Conservation (phyloP, 2,329 filamentous ascomycete genomes). For the Cyphellophora attinorum region DNA sequence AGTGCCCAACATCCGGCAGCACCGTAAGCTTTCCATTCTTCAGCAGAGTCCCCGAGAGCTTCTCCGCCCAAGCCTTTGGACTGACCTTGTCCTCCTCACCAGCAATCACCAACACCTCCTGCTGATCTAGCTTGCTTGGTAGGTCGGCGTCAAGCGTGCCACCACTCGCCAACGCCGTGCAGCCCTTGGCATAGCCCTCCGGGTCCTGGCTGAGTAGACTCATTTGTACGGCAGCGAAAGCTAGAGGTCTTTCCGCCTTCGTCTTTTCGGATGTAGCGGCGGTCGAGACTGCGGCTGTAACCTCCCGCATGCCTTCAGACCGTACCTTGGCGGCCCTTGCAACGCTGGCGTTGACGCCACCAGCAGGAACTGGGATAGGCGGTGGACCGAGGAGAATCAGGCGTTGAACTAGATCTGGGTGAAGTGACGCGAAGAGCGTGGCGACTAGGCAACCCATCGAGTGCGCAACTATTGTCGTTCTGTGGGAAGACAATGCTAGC, state of each 20-base stretch:
- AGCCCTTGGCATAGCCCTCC: conserved; percentile 48
- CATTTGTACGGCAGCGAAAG: conserved; percentile 31
- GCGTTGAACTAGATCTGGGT: conserved; percentile 32
- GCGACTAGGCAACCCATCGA: conserved; percentile 44
- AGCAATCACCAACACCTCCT: conserved; percentile 32
- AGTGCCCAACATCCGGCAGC: conserved; percentile 38
- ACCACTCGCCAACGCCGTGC: conserved; percentile 37
- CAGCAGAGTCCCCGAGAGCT: conserved; percentile 19
- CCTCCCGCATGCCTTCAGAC: conserved; percentile 33
- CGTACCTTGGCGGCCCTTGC: conserved; percentile 33
- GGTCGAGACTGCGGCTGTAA: conserved; percentile 30
- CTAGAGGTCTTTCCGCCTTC: conserved; percentile 29
- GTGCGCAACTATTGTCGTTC: conserved; percentile 43
- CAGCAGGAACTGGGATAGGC: conserved; percentile 33
- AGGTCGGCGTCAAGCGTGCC: conserved; percentile 23
- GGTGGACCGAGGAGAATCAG: conserved; percentile 41
- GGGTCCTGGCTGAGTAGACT: conserved; percentile 40
- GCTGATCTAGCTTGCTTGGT: conserved; percentile 23
- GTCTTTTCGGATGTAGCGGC: conserved; percentile 29
- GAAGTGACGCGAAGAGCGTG: conserved; percentile 28
- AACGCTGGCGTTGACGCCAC: conserved; percentile 21
- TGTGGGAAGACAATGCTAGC: conserved; percentile 24
- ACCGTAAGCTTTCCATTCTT: conserved; percentile 23
- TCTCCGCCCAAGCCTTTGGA: conserved; percentile 25
- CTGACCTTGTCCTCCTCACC: conserved; percentile 38